Conservation (phyloP, 345 rosid species). For the Moricandia moricandioides region DNA sequence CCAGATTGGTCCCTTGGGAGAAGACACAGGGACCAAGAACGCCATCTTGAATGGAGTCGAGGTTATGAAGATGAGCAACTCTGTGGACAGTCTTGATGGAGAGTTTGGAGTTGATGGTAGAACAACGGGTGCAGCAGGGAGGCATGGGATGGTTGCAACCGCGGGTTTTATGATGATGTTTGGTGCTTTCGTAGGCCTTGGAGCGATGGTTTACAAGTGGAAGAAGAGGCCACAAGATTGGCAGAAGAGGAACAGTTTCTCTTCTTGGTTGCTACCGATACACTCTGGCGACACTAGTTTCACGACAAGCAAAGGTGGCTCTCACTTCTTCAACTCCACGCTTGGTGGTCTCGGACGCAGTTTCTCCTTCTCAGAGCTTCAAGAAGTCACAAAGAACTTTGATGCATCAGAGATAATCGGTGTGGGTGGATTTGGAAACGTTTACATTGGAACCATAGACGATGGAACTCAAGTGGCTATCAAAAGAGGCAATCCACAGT, state of each 20-base stretch:
- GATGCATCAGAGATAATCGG: conserved; percentile 59
- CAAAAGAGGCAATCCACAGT: conserved; percentile 77
- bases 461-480: conserved; percentile 71
- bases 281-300: conserved; percentile 57
- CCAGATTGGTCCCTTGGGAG: conserved; percentile 59
- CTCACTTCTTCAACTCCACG: conserved; percentile 43
- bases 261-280: conserved; percentile 76
- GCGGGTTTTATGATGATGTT: conserved; percentile 83
- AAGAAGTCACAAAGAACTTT: conserved; percentile 67
- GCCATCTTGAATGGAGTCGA: conserved; percentile 75
- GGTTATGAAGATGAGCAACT: conserved; percentile 67
- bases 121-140: conserved; percentile 5
- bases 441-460: conserved; percentile 57
- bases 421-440: conserved; percentile 79
- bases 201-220: conserved; percentile 76
- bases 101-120: conserved; percentile 66
- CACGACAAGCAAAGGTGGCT: conserved; percentile 54
- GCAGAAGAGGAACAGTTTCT: conserved; percentile 74
- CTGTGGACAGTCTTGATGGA: conserved; percentile 68
- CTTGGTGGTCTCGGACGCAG: conserved; percentile 68
- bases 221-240: conserved; percentile 76
- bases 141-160: conserved; percentile 50
- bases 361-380: conserved; percentile 63
- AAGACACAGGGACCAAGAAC: conserved; percentile 46
- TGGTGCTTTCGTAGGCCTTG: conserved; percentile 74